Conservation (phyloP, 306 rosid species). For the Potentilla sterilis region DNA sequence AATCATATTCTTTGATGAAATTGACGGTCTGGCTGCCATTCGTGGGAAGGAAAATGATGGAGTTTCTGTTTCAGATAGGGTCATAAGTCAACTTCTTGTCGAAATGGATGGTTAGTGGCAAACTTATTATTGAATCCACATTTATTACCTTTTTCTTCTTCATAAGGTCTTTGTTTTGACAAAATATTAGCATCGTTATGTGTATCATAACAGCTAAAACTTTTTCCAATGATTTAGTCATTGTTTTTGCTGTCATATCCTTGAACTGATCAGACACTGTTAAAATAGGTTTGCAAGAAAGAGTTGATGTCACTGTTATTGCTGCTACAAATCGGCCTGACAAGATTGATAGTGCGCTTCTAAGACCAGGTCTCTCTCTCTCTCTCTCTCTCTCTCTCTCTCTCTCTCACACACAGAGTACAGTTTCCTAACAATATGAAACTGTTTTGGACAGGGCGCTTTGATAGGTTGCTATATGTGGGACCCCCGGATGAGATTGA, state of each 20-base stretch:
- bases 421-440: constrained; percentile 13
- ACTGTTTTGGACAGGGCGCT: constrained; percentile 60
- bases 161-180: background rate
- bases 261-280: constrained; percentile 19
- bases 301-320: constrained; percentile 78
- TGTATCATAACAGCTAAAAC: background rate
- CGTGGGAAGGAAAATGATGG: constrained; percentile 90
- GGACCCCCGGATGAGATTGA: constrained; percentile 83
- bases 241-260: background rate
- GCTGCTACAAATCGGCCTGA: constrained; percentile 97
- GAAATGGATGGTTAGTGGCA: constrained; percentile 82
- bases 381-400: background rate
- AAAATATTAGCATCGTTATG: background rate
- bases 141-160: constrained; percentile 4
- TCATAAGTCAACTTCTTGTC: constrained; percentile 87
- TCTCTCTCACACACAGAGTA: background rate
- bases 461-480: constrained; percentile 81
- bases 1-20: constrained; percentile 84
- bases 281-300: constrained; percentile 72
- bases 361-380: constrained; percentile 67
- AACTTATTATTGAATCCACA: constrained; percentile 7
- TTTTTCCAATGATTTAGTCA: background rate
- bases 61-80: constrained; percentile 87
- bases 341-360: constrained; percentile 84
- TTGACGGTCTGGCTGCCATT: constrained; percentile 78